phyloP scores from a whole-genome alignment of 2,329 filamentous ascomycete species.

The Fusarium cyanostomum region DNA sequence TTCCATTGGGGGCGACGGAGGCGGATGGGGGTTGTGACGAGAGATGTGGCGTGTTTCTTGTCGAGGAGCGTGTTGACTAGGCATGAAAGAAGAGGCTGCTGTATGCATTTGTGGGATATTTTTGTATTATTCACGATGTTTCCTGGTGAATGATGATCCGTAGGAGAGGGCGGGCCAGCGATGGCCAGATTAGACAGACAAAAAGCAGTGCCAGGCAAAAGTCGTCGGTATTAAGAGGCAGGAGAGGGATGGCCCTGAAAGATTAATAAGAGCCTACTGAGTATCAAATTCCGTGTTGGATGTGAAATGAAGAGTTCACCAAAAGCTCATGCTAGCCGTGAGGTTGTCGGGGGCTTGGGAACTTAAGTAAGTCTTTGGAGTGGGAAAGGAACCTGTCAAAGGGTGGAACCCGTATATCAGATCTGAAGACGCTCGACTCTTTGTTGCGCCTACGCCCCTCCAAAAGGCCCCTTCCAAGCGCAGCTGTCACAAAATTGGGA shows the following conservation, averaged over 20 bases:
- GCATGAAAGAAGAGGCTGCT: conserved; percentile 44
- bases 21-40: conserved; percentile 66
- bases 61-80: conserved; percentile 39
- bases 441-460: conserved; percentile 37
- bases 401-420: conserved; percentile 43
- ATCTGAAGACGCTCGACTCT: conserved; percentile 41
- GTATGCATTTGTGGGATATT: conserved; percentile 37
- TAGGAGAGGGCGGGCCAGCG: conserved; percentile 10
- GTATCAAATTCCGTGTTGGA: conserved; percentile 24
- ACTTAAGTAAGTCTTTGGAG: conserved; percentile 44
- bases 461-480: conserved; percentile 31
- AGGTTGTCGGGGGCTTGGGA: conserved; percentile 41
- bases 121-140: conserved; percentile 26
- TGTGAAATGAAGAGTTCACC: conserved; percentile 29
- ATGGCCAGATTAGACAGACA: conserved; percentile 7
- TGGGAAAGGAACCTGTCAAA: conserved; percentile 43
- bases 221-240: conserved; percentile 17
- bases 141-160: conserved; percentile 12
- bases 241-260: not conserved
- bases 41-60: conserved; percentile 50
- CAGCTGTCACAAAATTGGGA: conserved; percentile 43
- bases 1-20: conserved; percentile 79
- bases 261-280: conserved; percentile 29
- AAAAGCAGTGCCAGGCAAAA: conserved; percentile 13
- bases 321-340: conserved; percentile 30